These are phyloP conservation scores for Lasiodiplodia sp. DNA, from an alignment of 2,329 filamentous ascomycete species.

Conservation along the genomic window DNA sequence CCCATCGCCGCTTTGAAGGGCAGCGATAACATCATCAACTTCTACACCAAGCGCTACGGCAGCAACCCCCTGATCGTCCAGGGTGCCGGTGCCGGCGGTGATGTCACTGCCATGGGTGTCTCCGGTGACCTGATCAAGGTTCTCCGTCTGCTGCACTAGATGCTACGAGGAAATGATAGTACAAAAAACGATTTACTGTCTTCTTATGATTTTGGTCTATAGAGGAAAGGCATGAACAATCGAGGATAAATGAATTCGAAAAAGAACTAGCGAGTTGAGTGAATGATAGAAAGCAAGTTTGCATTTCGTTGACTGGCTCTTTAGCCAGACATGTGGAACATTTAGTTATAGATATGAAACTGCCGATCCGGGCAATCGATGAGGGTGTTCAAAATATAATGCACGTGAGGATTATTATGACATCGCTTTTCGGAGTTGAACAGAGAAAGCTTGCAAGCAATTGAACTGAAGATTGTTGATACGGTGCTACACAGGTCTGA, in stretches of 20 bases:
- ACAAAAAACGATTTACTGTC: neutral
- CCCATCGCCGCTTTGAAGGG: constrained; percentile 95
- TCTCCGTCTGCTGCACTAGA: constrained; percentile 47
- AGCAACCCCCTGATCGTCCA: constrained; percentile 91
- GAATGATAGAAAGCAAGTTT: neutral
- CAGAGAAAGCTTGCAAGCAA: neutral
- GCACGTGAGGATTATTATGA: no score
- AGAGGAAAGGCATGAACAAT: neutral
- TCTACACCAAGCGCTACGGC: constrained; percentile 96
- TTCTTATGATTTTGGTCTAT: neutral
- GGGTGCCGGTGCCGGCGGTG: constrained; percentile 88
- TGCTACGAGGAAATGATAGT: neutral
- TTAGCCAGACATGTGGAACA: neutral
- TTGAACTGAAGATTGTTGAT: neutral
- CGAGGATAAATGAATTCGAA: neutral
- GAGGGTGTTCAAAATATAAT: no score
- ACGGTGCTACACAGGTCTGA: neutral
- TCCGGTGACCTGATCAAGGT: constrained; percentile 94
- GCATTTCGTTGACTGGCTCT: neutral
- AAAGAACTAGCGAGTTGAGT: neutral
- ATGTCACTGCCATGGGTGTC: constrained; percentile 98
- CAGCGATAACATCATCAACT: constrained; percentile 98
- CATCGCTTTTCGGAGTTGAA: no score
- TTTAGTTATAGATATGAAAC: neutral
- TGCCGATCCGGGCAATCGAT: neutral